These are phyloP conservation scores for Ichthyophthirius multifiliis DNA, from an alignment of 169 alveolate genomes.

Conservation along the genomic window DNA sequence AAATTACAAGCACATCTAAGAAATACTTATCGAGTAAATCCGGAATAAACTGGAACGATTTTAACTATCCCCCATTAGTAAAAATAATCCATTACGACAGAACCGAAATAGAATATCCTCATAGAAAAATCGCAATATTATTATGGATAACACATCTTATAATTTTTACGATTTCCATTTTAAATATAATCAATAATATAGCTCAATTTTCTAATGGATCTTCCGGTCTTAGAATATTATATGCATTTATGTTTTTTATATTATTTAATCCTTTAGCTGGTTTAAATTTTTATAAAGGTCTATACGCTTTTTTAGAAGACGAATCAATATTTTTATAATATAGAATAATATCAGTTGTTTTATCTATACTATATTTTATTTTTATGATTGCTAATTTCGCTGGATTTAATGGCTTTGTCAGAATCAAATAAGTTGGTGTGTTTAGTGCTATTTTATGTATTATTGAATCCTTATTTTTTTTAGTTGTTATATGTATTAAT, in stretches of 20 bases:
- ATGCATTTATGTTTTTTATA: conserved; percentile 16
- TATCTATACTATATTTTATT: neutral
- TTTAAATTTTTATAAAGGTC: neutral
- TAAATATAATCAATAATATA: conserved; percentile 26
- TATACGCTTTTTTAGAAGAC: neutral
- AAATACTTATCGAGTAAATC: too few relatives aligned
- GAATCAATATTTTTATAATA: neutral
- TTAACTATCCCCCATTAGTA: conserved; percentile 33
- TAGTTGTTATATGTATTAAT: neutral
- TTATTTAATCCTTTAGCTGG: conserved; percentile 20
- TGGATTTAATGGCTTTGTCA: neutral
- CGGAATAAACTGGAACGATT: conserved; percentile 31
- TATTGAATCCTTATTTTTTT: neutral
- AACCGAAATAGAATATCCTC: conserved; percentile 12
- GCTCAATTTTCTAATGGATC: neutral
- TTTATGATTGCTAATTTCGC: neutral
- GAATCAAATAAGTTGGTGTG: neutral
- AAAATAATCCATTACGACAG: conserved; percentile 36
- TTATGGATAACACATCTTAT: conserved; percentile 31
- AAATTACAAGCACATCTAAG: too few relatives aligned
- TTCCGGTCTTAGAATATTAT: conserved; percentile 18
- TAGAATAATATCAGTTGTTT: neutral
- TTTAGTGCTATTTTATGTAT: neutral
- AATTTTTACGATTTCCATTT: neutral
- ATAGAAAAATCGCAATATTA: conserved; percentile 15